Conservation (phyloP, 257 asterid species). For the Handroanthus guayacan region DNA sequence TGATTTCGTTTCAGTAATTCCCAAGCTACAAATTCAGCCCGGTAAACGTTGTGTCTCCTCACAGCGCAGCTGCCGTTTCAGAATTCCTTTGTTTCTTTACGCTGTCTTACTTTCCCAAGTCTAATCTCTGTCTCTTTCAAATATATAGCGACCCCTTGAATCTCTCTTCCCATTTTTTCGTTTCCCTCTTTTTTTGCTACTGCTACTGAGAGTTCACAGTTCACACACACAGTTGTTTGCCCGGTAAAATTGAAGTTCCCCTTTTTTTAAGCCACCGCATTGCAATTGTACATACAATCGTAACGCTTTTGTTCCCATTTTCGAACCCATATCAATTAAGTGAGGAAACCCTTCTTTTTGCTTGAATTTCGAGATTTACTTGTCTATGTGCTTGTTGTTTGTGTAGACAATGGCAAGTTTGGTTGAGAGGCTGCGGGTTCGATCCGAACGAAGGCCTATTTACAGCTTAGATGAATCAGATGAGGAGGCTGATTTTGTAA, state of each 20-base stretch:
- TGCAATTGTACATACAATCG: conserved; percentile 11
- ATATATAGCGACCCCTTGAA: not conserved
- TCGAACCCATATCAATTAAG: conserved; percentile 14
- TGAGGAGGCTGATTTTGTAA: conserved; percentile 61
- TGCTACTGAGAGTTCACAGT: not conserved
- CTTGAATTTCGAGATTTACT: not conserved
- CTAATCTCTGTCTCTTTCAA: not conserved
- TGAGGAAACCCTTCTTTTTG: conserved; percentile 5
- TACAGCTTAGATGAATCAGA: conserved; percentile 93
- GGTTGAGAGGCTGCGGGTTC: conserved; percentile 65
- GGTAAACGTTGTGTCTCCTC: conserved; percentile 14
- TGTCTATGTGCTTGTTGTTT: conserved; percentile 26
- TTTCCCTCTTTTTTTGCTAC: not conserved
- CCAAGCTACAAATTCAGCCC: conserved; percentile 18
- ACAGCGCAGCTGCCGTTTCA: conserved; percentile 30
- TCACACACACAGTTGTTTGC: conserved; percentile 27
- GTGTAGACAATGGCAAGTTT: conserved; percentile 53
- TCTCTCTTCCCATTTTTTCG: not conserved
- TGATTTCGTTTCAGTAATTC: conserved; percentile 8
- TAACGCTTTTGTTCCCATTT: conserved; percentile 25
- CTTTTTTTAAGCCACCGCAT: conserved; percentile 10
- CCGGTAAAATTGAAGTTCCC: conserved; percentile 33
- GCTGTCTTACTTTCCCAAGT: conserved; percentile 32
- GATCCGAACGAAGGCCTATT: conserved; percentile 84
- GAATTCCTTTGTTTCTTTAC: conserved; percentile 2